These are phyloP conservation scores for Chlamydomonas sphaeroides DNA, from an alignment of 139 green algal species.

Conservation along the genomic window DNA sequence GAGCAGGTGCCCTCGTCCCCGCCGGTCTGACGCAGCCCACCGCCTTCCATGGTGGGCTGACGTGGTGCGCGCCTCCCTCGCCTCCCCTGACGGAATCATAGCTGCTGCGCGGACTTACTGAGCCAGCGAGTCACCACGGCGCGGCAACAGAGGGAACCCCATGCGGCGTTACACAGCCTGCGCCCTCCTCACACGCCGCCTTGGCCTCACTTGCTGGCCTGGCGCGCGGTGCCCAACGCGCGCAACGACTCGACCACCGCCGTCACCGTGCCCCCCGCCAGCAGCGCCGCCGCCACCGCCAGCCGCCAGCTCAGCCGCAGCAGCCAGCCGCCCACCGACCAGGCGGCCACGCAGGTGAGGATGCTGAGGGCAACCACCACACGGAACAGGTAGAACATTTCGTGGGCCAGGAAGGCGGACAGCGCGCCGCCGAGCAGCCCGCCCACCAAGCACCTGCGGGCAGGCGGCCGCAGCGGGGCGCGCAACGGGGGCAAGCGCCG, in stretches of 20 bases:
- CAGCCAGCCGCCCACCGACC: slow-evolving; percentile 4
- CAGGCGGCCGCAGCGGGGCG: background rate
- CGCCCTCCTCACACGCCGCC: too few species aligned
- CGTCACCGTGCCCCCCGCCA: background rate
- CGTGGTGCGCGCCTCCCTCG: too few species aligned
- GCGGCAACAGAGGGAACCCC: too few species aligned
- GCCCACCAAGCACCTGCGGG: slow-evolving; percentile 17
- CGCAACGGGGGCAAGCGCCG: background rate
- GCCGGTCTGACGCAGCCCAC: too few species aligned
- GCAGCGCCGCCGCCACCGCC: background rate
- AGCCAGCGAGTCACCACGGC: too few species aligned
- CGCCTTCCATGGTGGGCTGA: too few species aligned
- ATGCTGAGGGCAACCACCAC: slow-evolving; percentile 5
- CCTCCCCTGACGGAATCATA: too few species aligned
- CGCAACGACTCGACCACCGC: slow-evolving; percentile 4
- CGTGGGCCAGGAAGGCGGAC: slow-evolving; percentile 15
- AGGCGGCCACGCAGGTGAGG: background rate
- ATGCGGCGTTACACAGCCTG: too few species aligned
- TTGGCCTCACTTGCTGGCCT: too few species aligned
- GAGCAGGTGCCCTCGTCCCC: too few species aligned
- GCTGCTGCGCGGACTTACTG: too few species aligned
- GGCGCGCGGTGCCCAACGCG: too few species aligned
- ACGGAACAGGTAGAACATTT: slow-evolving; percentile 6
- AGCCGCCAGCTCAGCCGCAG: background rate
- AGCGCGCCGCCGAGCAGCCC: slow-evolving; percentile 18